Evolutionary conservation across 106 monocot genomes (phyloP), one percentile per base, ranked within the genome.

Genomic region (Dendrobium huoshanense): DNA sequence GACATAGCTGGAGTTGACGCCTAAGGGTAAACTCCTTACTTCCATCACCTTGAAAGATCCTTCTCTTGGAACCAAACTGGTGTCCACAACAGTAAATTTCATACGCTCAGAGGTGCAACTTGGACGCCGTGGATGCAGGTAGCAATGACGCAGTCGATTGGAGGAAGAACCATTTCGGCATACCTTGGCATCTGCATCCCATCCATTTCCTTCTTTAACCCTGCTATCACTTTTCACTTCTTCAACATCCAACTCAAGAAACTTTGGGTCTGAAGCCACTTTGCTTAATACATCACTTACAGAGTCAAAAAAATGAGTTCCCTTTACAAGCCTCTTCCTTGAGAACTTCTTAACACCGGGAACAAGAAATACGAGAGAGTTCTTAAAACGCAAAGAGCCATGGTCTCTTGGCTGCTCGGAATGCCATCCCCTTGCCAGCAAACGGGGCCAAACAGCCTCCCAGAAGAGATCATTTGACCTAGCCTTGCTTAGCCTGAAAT

Each of bases 371-470:
- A 97, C 90, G 73, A 94, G 83, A 37, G 82, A 31, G 61, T 85
- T 80, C 67, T 84, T 91, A 1, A 87, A 85, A 29, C 81, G 18
- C 27, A 79, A 43, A 73, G 73, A 75, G 8, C 40, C 41, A 17
- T 72, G 27, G 81, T 92, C 83, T 79, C 89, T 89, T 20, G 95
- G 95, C 78, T 99, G 95, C 55, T 89, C 92, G 16, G 90, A 91
- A 41, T 91, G 94, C 98, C 98, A 99, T 0, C 95, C 95, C 77
- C 85, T 89, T 59, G 84, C 90, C 18, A 99, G 95, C 77, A 99
- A 80, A 33, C 95, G 92, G 65, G 98, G 98, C 96, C 96, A 98
- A 13, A 98, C 89, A 29, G 98, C 94, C 77, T 98, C 98, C 94
- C 98, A 95, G 79, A 98, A 98, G 5, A 98, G 86, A 86, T 98